Evolutionary conservation across 2,329 filamentous ascomycete genomes (phyloP).

Genomic region (Talaromyces sp.): DNA sequence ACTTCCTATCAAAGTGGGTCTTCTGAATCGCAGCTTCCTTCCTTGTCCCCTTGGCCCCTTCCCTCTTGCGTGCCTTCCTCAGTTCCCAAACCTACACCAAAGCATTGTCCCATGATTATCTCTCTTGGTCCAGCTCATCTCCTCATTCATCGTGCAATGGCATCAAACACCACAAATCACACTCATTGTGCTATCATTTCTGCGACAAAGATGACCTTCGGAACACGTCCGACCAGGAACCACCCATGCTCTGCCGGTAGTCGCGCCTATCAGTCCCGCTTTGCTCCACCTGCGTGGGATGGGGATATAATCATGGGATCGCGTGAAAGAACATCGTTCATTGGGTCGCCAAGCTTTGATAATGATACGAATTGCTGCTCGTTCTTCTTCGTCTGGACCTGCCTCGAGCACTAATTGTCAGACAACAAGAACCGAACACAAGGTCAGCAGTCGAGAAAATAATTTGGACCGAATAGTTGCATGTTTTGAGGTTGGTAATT

Average conservation of each 20-base stretch:
- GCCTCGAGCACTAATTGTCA: neutral
- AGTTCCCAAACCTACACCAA: neutral
- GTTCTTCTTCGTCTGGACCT: constrained; percentile 11
- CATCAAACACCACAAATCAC: neutral
- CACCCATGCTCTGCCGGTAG: neutral
- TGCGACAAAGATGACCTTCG: neutral
- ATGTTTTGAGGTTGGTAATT: neutral
- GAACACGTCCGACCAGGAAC: neutral
- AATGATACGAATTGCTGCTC: neutral
- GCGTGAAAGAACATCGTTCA: neutral
- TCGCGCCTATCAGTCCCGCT: constrained; percentile 1
- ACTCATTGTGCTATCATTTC: neutral
- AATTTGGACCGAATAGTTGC: neutral
- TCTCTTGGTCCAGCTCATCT: neutral
- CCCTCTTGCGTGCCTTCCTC: neutral
- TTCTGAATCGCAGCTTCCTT: neutral
- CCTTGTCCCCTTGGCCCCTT: neutral
- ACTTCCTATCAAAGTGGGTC: neutral
- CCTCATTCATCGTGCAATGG: neutral
- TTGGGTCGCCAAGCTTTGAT: neutral
- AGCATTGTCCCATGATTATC: neutral
- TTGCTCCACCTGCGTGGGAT: neutral
- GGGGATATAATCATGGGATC: neutral
- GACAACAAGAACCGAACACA: neutral
- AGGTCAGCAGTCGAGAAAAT: neutral